Evolutionary conservation across 1,284 basidiomycete species (phyloP).

Genomic region (Schizophyllum commune): DNA sequence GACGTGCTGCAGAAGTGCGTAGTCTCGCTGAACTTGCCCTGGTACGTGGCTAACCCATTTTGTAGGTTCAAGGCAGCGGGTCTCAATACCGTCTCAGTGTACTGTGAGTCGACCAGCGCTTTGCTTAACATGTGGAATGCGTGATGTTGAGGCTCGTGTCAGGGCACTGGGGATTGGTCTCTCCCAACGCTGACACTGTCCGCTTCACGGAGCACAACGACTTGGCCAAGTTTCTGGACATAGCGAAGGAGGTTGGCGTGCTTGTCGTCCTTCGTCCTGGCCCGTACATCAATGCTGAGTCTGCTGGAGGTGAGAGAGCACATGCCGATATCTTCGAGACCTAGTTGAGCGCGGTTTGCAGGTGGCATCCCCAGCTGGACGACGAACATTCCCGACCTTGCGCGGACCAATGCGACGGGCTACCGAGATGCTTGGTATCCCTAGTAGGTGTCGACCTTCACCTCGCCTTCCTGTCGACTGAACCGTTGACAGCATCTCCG

Average conservation of each 20-base stretch:
- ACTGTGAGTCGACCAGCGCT: slow-evolving; percentile 22
- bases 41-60: slow-evolving; percentile 6
- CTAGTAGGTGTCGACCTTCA: slow-evolving; percentile 21
- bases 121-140: neutral
- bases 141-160: neutral
- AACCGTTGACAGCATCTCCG: slow-evolving; percentile 21
- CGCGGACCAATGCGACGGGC: slow-evolving; percentile 35
- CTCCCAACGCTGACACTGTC: slow-evolving; percentile 23
- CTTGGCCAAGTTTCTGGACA: slow-evolving; percentile 29
- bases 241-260: slow-evolving; percentile 36
- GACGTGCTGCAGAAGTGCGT: slow-evolving; percentile 34
- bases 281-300: slow-evolving; percentile 31
- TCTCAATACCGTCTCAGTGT: slow-evolving; percentile 38
- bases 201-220: slow-evolving; percentile 29
- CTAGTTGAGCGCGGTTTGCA: neutral
- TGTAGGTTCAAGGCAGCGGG: slow-evolving; percentile 34
- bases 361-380: slow-evolving; percentile 46
- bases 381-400: slow-evolving; percentile 31
- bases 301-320: slow-evolving; percentile 22
- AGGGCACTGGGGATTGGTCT: slow-evolving; percentile 40
- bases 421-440: slow-evolving; percentile 37
- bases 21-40: neutral
- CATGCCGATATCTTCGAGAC: neutral
- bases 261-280: slow-evolving; percentile 38
- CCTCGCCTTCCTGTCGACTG: neutral